phyloP scores from a whole-genome alignment of 2,329 filamentous ascomycete genomes.

The Exophiala mesophila region DNA sequence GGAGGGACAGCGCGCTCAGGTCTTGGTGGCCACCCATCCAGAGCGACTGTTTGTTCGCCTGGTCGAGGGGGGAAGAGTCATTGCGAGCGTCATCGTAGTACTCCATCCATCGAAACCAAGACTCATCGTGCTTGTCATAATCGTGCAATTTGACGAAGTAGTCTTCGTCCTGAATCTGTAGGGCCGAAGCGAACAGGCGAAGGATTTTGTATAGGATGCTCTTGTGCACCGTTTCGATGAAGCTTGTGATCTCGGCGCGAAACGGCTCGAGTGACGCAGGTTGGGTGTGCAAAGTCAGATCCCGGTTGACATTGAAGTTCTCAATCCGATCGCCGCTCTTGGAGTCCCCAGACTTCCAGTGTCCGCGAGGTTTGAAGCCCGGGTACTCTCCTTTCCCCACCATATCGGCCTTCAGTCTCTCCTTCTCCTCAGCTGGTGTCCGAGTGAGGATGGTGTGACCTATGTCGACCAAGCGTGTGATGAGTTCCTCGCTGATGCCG shows the following conservation, averaged over 20 bases:
- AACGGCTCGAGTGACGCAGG: slow-evolving; percentile 34
- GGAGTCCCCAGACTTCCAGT: slow-evolving; percentile 20
- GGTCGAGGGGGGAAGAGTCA: no score
- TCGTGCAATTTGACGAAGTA: slow-evolving; percentile 52
- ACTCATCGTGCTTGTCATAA: slow-evolving; percentile 55
- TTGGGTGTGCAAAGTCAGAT: slow-evolving; percentile 8
- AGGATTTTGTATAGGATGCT: slow-evolving; percentile 38
- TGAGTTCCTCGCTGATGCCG: slow-evolving; percentile 55
- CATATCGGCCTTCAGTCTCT: slow-evolving; percentile 43
- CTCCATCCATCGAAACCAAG: slow-evolving; percentile 60
- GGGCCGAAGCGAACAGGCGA: slow-evolving; percentile 56
- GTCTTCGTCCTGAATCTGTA: slow-evolving; percentile 57
- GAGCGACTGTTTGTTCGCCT: slow-evolving; percentile 40
- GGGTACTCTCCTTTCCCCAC: slow-evolving; percentile 53
- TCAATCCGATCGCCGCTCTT: slow-evolving; percentile 8
- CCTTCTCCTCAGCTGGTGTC: slow-evolving; percentile 54
- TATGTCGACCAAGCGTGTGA: slow-evolving; percentile 58
- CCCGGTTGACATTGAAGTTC: slow-evolving; percentile 11
- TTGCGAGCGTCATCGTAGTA: slow-evolving; percentile 50
- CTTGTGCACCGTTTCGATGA: slow-evolving; percentile 35
- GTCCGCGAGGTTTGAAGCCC: slow-evolving; percentile 49
- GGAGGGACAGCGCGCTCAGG: slow-evolving; percentile 51
- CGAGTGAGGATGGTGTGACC: slow-evolving; percentile 56
- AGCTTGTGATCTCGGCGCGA: slow-evolving; percentile 52
- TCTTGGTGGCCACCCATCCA: slow-evolving; percentile 53